Evolutionary conservation across 139 green algal genomes (phyloP), one percentile per base, ranked within the genome.

Genomic region (Chlamydomonas sphaeroides): DNA sequence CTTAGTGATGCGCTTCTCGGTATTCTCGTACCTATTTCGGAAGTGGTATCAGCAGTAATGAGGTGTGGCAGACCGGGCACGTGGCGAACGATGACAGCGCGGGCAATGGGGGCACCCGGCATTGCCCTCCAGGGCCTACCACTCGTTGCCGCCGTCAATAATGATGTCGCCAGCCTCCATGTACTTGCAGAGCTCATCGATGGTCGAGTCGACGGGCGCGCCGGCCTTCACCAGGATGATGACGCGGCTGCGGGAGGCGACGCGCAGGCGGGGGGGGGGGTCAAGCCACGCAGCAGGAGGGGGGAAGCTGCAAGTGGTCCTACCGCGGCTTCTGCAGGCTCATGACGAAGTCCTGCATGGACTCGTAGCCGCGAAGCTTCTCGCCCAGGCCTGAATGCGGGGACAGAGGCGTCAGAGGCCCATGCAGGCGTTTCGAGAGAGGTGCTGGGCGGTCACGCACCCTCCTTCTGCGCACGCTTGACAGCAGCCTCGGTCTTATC

Each of bases 1-100:
- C 85, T 90, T 86, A 26, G 79, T 82, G 85, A 92, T 84, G 33
- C 97, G 90, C 32, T 92, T 89, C 91, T 99, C 97, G 5, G 97
- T 99, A 93, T 99, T 99, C 90, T 99, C 95, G 71, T 99, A 99
- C 93, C 92, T 93, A 85, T n/a, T n/a, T n/a, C n/a, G n/a, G n/a
- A n/a, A n/a, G n/a, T n/a, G n/a, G n/a, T n/a, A n/a, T n/a, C n/a
- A n/a, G n/a, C n/a, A n/a, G n/a, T n/a, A n/a, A n/a, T n/a, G n/a
- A n/a, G n/a, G n/a, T n/a, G n/a, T n/a, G n/a, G n/a, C n/a, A n/a
- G n/a, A n/a, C n/a, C n/a, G n/a, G n/a, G n/a, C n/a, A n/a, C n/a
- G n/a, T n/a, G n/a, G n/a, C n/a, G n/a, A n/a, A n/a, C n/a, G n/a
- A n/a, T n/a, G n/a, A n/a, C n/a, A n/a, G n/a, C n/a, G n/a, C n/a